These are phyloP conservation scores for Leccinum obscurum DNA, from an alignment of 768 basidiomycete genomes.

Conservation along the genomic window DNA sequence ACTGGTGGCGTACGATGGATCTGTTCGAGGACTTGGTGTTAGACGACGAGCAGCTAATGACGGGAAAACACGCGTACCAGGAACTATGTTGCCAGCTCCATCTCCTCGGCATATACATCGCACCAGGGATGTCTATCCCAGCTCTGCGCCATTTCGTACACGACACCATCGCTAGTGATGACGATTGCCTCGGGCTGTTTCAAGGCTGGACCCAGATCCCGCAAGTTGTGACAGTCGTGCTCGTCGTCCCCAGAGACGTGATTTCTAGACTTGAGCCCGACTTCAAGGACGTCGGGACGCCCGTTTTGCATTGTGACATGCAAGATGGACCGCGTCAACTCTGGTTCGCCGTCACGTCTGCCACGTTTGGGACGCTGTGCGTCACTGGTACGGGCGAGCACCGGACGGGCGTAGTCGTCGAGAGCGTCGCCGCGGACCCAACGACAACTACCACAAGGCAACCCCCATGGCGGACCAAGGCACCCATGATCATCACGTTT, in stretches of 20 bases:
- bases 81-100: conserved; percentile 48
- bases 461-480: conserved; percentile 16
- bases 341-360: conserved; percentile 21
- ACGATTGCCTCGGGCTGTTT: conserved; percentile 20
- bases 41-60: conserved; percentile 13
- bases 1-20: conserved; percentile 47
- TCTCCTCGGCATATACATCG: conserved; percentile 38
- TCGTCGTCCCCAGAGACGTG: conserved; percentile 33
- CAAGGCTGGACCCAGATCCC: conserved; percentile 32
- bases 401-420: conserved; percentile 11
- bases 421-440: not conserved
- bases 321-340: conserved; percentile 1
- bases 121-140: not conserved
- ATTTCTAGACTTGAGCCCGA: conserved; percentile 16
- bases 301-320: conserved; percentile 25
- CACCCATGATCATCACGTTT: conserved; percentile 26
- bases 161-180: not conserved
- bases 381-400: conserved; percentile 21
- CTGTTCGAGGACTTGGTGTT: conserved; percentile 24
- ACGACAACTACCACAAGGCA: not conserved
- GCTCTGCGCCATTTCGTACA: not conserved
- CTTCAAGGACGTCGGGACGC: conserved; percentile 5
- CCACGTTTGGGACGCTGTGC: conserved; percentile 22
- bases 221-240: conserved; percentile 29
- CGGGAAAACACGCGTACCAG: conserved; percentile 37